Percentiles rank a stretch among this genome's conserved stretches.
phyloP scores from a whole-genome alignment of 768 basidiomycete species.

The Auricularia auricula-judae region DNA sequence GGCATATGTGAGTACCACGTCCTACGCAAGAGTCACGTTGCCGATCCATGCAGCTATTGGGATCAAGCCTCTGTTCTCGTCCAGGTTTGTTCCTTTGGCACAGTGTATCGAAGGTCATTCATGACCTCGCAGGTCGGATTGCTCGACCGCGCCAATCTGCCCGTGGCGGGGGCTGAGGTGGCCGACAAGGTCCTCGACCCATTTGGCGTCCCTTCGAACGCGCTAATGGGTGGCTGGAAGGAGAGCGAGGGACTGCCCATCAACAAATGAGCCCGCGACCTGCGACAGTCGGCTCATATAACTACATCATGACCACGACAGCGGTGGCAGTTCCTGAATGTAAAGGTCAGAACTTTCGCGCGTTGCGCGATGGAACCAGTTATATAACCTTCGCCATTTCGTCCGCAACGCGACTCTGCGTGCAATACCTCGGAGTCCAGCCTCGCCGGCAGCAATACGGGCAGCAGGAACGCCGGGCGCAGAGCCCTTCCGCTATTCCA shows the following conservation, averaged over 20 bases:
- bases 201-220: constrained; percentile 29
- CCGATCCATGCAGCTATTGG: constrained; percentile 26
- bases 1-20: neutral
- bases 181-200: constrained; percentile 31
- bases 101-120: no score
- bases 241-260: constrained; percentile 26
- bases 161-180: constrained; percentile 29
- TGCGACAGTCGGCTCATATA: no score
- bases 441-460: no score
- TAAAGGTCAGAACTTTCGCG: no score
- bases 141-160: constrained; percentile 20
- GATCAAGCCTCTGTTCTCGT: constrained; percentile 37
- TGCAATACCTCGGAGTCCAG: no score
- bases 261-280: constrained; percentile 1
- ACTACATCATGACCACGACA: no score
- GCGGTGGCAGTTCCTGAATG: no score
- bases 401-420: no score
- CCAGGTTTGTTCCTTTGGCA: constrained; percentile 18
- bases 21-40: neutral
- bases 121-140: constrained; percentile 20
- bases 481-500: no score
- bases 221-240: constrained; percentile 24
- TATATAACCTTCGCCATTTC: no score
- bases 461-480: no score
- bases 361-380: no score